phyloP scores from a whole-genome alignment of 345 rosid genomes.

The Dovyalis caffra region DNA sequence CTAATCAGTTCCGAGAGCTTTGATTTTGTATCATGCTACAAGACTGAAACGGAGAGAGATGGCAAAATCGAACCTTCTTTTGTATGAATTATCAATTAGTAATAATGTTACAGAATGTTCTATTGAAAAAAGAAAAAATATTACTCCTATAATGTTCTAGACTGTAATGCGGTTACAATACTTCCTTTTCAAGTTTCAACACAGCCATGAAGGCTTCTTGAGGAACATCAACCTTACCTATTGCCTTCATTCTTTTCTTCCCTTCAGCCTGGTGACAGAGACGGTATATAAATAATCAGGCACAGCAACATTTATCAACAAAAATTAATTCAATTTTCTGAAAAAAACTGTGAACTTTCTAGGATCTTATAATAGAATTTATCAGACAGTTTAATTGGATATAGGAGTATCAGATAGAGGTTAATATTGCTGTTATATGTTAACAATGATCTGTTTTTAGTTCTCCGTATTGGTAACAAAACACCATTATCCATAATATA shows the following conservation, averaged over 20 bases:
- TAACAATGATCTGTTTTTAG: neutral
- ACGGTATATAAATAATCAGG: neutral
- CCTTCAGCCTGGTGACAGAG: constrained; percentile 73
- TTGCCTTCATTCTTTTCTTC: constrained; percentile 97
- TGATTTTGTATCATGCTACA: too few species aligned
- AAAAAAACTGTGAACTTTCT: neutral
- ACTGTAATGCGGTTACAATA: constrained; percentile 37
- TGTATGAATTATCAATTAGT: too few species aligned
- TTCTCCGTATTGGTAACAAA: neutral
- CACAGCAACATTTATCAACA: neutral
- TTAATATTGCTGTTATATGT: too few species aligned
- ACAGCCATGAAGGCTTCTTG: constrained; percentile 99
- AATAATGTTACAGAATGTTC: too few species aligned
- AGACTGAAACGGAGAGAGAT: too few species aligned
- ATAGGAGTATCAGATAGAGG: too few species aligned
- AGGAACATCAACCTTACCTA: constrained; percentile 97
- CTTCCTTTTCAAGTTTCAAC: constrained; percentile 92
- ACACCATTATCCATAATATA: neutral
- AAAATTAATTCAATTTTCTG: neutral
- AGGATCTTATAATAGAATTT: neutral
- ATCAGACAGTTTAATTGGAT: neutral
- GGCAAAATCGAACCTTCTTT: too few species aligned
- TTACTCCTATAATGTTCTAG: too few species aligned
- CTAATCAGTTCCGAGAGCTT: too few species aligned
- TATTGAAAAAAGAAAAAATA: neutral